Evolutionary conservation across 305 asterid species (phyloP), one percentile per base, ranked within the genome.

Genomic region (Fraxinus sp.): DNA sequence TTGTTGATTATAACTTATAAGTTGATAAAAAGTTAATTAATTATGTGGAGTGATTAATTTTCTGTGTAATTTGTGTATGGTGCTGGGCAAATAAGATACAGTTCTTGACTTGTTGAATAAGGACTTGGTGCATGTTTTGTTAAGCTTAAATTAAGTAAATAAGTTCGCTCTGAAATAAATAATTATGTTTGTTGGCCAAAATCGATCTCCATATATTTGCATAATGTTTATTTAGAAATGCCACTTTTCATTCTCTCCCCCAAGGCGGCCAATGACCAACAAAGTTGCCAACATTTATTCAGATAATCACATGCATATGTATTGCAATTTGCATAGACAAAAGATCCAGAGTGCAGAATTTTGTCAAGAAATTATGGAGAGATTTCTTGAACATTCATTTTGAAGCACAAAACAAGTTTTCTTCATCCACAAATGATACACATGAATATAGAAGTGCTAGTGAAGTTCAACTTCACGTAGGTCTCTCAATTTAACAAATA

Each of bases 21-120:
- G 83, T 22, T 11, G 64, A 13, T 68, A 85, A 83, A 83, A 9
- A 43, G 2, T 43, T 77, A 7, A 36, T 71, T 75, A 49, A 14
- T 49, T 55, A 55, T 5, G 62, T 49, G 20, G 20, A 49, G 62
- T 49, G 62, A 49, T 49, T 49, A 55, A 49, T 49, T 49, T 46
- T 49, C 62, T 49, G 62, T 14, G 62, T 14, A 14, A 49, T 14
- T 49, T 16, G 62, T 49, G n/a, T 46, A 46, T 46, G 5, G 20
- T 49, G 62, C 7, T 16, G 35, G 18, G 18, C 18, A 14, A 13
- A 46, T 46, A 13, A 37, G 43, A 13, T 46, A 46, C 57, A 46
- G 57, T 46, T 13, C 57, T 46, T 46, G 57, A 13, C 57, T 46
- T 13, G 57, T 46, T 46, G 57, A 46, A 46, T 3, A 13, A 46